Conservation (phyloP, 2,329 filamentous ascomycete species). For the Bipolaris victoriae region DNA sequence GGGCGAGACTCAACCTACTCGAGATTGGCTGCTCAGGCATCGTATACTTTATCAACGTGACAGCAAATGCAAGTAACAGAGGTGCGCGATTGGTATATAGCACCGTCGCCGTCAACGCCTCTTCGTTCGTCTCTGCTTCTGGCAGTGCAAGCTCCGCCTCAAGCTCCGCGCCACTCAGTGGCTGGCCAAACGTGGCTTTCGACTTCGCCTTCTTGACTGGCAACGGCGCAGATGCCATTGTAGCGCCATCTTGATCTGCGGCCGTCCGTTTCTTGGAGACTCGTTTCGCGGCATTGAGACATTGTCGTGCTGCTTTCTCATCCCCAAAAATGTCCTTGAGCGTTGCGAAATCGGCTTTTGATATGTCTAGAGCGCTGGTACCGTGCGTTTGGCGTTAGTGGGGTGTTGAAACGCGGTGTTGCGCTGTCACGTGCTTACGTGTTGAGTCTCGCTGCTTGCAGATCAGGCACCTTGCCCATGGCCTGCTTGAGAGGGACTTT, state of each 20-base stretch:
- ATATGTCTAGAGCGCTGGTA: conserved; percentile 53
- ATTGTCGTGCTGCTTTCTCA: conserved; percentile 62
- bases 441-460: conserved; percentile 57
- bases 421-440: conserved; percentile 55
- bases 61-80: conserved; percentile 79
- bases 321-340: conserved; percentile 57
- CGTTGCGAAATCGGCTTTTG: conserved; percentile 54
- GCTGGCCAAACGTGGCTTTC: conserved; percentile 39
- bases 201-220: conserved; percentile 46
- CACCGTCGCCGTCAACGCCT: conserved; percentile 62
- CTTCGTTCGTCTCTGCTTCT: conserved; percentile 60
- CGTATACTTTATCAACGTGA: conserved; percentile 75
- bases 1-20: conserved; percentile 81
- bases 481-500: conserved; percentile 62
- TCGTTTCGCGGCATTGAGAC: conserved; percentile 63
- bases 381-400: conserved; percentile 14
- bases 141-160: conserved; percentile 69
- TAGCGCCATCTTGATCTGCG: conserved; percentile 36
- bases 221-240: conserved; percentile 4
- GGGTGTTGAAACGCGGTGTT: conserved; percentile 12
- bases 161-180: conserved; percentile 59
- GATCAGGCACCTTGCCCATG: conserved; percentile 61
- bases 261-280: conserved; percentile 61
- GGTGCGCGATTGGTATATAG: conserved; percentile 82
- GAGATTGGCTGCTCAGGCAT: conserved; percentile 86